Conservation (phyloP, 1,284 basidiomycete species). For the Ustilago curta region DNA sequence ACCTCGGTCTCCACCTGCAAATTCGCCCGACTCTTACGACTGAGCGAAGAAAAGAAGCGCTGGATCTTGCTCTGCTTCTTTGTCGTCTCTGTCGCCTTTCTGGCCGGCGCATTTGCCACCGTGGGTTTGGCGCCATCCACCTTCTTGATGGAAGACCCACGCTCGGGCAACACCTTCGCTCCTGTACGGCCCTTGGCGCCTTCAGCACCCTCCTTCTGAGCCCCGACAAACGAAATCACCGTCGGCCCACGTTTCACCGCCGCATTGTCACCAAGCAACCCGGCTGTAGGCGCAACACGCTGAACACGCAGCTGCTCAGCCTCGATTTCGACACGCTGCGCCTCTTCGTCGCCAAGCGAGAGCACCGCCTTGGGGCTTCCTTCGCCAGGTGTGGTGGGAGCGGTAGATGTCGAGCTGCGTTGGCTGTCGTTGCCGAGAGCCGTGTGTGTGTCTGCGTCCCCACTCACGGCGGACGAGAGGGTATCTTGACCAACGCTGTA, state of each 20-base stretch:
- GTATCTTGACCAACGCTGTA: slow-evolving; percentile 30
- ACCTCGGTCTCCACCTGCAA: slow-evolving; percentile 4
- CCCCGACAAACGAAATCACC: slow-evolving; percentile 28
- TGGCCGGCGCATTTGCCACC: too few species aligned
- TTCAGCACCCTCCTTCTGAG: background rate
- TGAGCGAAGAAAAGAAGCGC: slow-evolving; percentile 38
- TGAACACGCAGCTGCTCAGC: slow-evolving; percentile 25
- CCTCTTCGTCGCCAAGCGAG: slow-evolving; percentile 45
- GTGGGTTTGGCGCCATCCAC: background rate
- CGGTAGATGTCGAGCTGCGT: slow-evolving; percentile 27
- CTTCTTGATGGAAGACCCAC: background rate
- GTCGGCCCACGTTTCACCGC: slow-evolving; percentile 26
- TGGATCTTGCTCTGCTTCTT: slow-evolving; percentile 30
- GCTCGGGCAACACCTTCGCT: slow-evolving; percentile 4
- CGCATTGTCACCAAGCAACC: slow-evolving; percentile 2
- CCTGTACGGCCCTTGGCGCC: background rate
- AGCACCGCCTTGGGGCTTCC: slow-evolving; percentile 20
- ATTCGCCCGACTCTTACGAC: slow-evolving; percentile 22
- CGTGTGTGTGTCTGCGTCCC: background rate
- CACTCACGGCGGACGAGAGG: slow-evolving; percentile 4
- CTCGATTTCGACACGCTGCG: slow-evolving; percentile 38
- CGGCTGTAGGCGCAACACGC: background rate
- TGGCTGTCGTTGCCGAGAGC: slow-evolving; percentile 9
- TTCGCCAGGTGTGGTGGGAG: slow-evolving; percentile 29
- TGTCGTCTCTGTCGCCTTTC: slow-evolving; percentile 1